These are phyloP conservation scores for Fusarium tuaranense DNA, from an alignment of 2,329 filamentous ascomycete genomes.

Conservation along the genomic window DNA sequence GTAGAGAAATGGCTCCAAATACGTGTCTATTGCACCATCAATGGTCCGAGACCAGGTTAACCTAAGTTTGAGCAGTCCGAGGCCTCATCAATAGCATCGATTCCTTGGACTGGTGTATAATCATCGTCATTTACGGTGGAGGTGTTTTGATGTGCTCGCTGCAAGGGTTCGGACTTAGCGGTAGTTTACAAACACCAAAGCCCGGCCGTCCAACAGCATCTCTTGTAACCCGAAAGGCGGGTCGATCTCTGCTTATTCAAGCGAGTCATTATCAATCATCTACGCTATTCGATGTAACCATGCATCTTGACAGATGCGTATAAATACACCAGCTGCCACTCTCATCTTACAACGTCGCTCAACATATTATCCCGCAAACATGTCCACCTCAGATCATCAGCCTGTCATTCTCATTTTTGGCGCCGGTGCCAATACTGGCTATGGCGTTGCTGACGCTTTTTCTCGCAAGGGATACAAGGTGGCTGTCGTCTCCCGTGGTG, in stretches of 20 bases:
- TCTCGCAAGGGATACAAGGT: constrained; percentile 16
- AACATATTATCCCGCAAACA: neutral
- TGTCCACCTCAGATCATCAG: neutral
- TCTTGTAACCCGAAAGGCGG: neutral
- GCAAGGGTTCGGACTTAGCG: neutral
- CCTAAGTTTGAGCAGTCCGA: too few relatives aligned
- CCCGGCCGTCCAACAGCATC: neutral
- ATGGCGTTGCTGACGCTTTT: constrained; percentile 17
- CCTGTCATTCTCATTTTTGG: constrained; percentile 16
- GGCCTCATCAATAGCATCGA: too few relatives aligned
- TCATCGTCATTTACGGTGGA: too few relatives aligned
- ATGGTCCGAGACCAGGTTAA: too few relatives aligned
- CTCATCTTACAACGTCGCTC: neutral
- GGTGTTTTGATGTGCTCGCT: neutral
- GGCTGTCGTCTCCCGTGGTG: neutral
- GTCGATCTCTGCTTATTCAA: neutral
- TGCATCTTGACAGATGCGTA: neutral
- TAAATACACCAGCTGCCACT: neutral
- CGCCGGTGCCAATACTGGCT: constrained; percentile 18
- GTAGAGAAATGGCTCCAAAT: too few relatives aligned
- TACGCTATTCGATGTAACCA: neutral
- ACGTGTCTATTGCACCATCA: too few relatives aligned
- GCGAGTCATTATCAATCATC: neutral
- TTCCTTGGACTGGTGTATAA: too few relatives aligned
- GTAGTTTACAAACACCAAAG: neutral